Percentiles rank a stretch among this genome's conserved stretches.
phyloP scores from a whole-genome alignment of 495 filamentous ascomycete species.

The Penicillium arizonense region DNA sequence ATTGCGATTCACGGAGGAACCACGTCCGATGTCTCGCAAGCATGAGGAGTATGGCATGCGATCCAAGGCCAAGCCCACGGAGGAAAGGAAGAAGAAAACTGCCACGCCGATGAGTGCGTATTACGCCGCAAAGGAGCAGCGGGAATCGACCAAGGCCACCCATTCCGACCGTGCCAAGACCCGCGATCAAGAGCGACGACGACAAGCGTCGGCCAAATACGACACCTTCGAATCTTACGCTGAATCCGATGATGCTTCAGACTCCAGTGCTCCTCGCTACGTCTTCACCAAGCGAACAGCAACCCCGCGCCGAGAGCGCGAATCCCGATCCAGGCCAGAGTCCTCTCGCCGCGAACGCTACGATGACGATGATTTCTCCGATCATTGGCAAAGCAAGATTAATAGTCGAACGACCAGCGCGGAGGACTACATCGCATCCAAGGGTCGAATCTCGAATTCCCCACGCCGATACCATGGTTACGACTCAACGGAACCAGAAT shows the following conservation, averaged over 20 bases:
- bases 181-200: slow-evolving; percentile 52
- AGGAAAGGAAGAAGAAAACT: slow-evolving; percentile 40
- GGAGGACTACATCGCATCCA: slow-evolving; percentile 42
- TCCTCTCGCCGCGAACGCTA: slow-evolving; percentile 19
- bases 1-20: slow-evolving; percentile 34
- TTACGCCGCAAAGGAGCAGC: slow-evolving; percentile 30
- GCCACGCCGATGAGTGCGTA: slow-evolving; percentile 25
- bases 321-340: slow-evolving; percentile 19
- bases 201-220: slow-evolving; percentile 46
- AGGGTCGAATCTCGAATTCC: slow-evolving; percentile 31
- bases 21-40: slow-evolving; percentile 40
- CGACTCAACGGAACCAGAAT: slow-evolving; percentile 38
- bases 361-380: slow-evolving; percentile 29
- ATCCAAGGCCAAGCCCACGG: slow-evolving; percentile 24
- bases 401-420: slow-evolving; percentile 24
- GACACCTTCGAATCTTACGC: slow-evolving; percentile 25
- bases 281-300: not conserved
- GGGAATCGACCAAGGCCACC: slow-evolving; percentile 30
- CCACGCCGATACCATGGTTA: slow-evolving; percentile 31
- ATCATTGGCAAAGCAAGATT: slow-evolving; percentile 27
- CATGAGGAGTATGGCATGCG: slow-evolving; percentile 40
- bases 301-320: slow-evolving; percentile 8
- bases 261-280: slow-evolving; percentile 16
- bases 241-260: slow-evolving; percentile 34
- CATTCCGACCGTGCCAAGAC: slow-evolving; percentile 40